Conservation (phyloP, 345 rosid genomes). For the Eucalyptus tenuipes region DNA sequence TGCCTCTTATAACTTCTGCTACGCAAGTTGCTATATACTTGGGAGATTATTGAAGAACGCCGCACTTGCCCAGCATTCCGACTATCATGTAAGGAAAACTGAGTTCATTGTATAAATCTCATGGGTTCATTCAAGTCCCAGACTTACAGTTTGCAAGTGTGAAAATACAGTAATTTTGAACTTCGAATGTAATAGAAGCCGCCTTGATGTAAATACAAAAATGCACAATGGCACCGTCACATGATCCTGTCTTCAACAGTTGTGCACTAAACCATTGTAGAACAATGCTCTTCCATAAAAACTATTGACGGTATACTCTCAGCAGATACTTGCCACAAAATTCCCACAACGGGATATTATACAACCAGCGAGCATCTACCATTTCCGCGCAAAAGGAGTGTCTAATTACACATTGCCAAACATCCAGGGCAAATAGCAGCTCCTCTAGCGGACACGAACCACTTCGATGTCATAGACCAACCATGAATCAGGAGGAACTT, state of each 20-base stretch:
- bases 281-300: neutral
- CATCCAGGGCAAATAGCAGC: neutral
- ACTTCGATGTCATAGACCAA: conserved; percentile 54
- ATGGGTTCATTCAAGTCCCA: neutral
- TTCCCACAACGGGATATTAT: neutral
- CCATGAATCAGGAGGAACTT: conserved; percentile 55
- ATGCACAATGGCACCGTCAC: neutral
- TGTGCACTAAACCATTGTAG: neutral
- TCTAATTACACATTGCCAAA: neutral
- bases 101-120: neutral
- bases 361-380: neutral
- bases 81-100: neutral
- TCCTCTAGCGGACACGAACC: conserved; percentile 21
- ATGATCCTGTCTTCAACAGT: neutral
- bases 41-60: neutral
- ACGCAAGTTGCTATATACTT: neutral
- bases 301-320: neutral
- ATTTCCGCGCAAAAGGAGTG: neutral
- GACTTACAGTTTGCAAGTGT: neutral
- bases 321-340: neutral
- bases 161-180: neutral
- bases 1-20: neutral
- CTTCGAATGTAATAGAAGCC: neutral
- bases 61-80: neutral
- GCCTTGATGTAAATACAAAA: neutral